These are phyloP conservation scores for Leonotis leonurus DNA, from an alignment of 257 asterid genomes.

Conservation along the genomic window DNA sequence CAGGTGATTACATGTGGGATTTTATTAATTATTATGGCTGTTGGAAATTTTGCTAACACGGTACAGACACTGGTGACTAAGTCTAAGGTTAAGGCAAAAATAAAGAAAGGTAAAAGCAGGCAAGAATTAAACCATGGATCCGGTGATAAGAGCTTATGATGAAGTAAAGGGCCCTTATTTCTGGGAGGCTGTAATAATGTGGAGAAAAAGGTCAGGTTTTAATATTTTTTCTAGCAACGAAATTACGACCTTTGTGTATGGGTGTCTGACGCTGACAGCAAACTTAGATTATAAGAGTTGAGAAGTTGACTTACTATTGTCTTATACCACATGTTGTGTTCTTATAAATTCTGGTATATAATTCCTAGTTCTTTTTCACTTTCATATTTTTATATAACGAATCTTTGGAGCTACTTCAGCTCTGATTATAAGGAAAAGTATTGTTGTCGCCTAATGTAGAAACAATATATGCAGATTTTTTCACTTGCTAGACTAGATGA, in stretches of 20 bases:
- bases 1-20: slow-evolving; percentile 91
- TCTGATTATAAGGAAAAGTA: too few relatives aligned
- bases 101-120: slow-evolving; percentile 62
- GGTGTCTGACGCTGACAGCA: not conserved
- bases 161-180: not conserved
- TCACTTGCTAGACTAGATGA: too few relatives aligned
- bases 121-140: slow-evolving; percentile 51
- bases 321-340: not conserved
- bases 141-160: slow-evolving; percentile 33
- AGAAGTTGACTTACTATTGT: not conserved
- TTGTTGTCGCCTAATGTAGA: too few relatives aligned
- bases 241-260: slow-evolving; percentile 14
- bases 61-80: slow-evolving; percentile 87
- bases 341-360: too few relatives aligned
- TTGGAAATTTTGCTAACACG: slow-evolving; percentile 83
- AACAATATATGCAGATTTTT: too few relatives aligned
- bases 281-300: slow-evolving; percentile 12
- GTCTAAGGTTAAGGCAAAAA: slow-evolving; percentile 80
- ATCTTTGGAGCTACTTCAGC: too few relatives aligned
- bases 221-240: slow-evolving; percentile 7
- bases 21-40: slow-evolving; percentile 89
- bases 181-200: slow-evolving; percentile 15
- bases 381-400: too few relatives aligned
- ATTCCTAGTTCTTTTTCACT: too few relatives aligned
- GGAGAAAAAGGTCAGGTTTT: not conserved